Percentiles rank a stretch among this genome's conserved stretches.
Conservation (phyloP, 331 rosid species). For the Malus hybrid region DNA sequence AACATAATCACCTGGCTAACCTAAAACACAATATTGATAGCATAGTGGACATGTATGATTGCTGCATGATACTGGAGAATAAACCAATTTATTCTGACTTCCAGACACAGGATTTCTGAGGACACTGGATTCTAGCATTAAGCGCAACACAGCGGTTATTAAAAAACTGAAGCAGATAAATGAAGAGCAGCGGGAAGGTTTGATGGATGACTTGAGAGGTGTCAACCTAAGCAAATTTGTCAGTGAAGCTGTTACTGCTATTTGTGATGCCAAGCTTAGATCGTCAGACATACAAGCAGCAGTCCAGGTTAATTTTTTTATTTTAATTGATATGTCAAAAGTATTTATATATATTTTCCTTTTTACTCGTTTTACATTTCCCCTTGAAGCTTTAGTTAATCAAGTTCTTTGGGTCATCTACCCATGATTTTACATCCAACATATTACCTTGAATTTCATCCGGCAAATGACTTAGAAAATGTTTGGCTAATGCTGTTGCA, state of each 20-base stretch:
- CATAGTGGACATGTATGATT: neutral
- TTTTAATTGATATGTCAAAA: neutral
- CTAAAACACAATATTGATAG: neutral
- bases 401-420: neutral
- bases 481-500: neutral
- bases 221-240: constrained; percentile 98
- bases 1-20: neutral
- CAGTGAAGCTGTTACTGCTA: constrained; percentile 93
- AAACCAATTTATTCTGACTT: constrained; percentile 3
- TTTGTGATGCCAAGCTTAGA: constrained; percentile 94
- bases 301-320: constrained; percentile 55
- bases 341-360: neutral
- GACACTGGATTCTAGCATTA: constrained; percentile 93
- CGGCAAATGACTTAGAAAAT: neutral
- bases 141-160: constrained; percentile 91
- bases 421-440: neutral
- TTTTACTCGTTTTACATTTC: neutral
- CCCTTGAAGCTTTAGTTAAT: neutral
- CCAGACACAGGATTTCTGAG: constrained; percentile 79
- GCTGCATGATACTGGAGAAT: constrained; percentile 3
- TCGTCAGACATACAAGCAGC: constrained; percentile 92
- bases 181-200: constrained; percentile 89
- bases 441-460: neutral
- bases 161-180: constrained; percentile 95
- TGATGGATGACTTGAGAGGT: constrained; percentile 78